A percentile compares a stretch with the other conserved stretches of the same genome.
These are phyloP conservation scores for Psilocybe sp. DNA, from an alignment of 768 basidiomycete genomes.

Conservation along the genomic window DNA sequence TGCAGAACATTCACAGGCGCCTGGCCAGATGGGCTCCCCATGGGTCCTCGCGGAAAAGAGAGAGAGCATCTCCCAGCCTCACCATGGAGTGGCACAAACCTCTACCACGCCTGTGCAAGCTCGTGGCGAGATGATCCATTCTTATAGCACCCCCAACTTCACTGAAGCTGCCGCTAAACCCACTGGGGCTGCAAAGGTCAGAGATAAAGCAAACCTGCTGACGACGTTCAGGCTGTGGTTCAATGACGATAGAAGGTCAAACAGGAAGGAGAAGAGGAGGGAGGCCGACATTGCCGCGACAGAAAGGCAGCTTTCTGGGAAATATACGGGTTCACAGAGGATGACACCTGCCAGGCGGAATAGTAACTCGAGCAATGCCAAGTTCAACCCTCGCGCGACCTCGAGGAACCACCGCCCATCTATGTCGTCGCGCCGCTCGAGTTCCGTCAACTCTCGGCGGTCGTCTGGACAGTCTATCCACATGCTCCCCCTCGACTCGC, in stretches of 20 bases:
- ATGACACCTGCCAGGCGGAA: conserved; percentile 7
- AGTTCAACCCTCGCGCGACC: conserved; percentile 23
- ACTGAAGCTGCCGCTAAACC: conserved; percentile 16
- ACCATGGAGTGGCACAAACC: conserved; percentile 12
- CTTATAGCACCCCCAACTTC: conserved; percentile 43
- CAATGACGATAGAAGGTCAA: conserved; percentile 86
- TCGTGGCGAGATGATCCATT: conserved; percentile 48
- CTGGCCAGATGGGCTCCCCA: conserved; percentile 55
- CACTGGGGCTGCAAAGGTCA: conserved; percentile 29
- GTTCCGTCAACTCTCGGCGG: conserved; percentile 85
- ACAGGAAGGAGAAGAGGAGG: conserved; percentile 57
- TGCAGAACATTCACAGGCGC: conserved; percentile 35
- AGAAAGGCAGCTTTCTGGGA: conserved; percentile 4
- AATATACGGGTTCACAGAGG: background rate
- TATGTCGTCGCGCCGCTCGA: conserved; percentile 81
- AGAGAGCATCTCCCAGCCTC: conserved; percentile 32
- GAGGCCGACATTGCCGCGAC: conserved; percentile 20
- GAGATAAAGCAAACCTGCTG: conserved; percentile 77
- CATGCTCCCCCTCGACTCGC: conserved; percentile 56
- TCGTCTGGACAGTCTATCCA: conserved; percentile 51
- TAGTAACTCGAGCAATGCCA: conserved; percentile 8
- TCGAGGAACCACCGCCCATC: conserved; percentile 69
- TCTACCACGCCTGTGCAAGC: conserved; percentile 36
- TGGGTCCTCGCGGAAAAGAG: conserved; percentile 63
- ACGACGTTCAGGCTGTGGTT: conserved; percentile 90